Conservation (phyloP, 164 flowering plant species). For the Vitis riparia region DNA sequence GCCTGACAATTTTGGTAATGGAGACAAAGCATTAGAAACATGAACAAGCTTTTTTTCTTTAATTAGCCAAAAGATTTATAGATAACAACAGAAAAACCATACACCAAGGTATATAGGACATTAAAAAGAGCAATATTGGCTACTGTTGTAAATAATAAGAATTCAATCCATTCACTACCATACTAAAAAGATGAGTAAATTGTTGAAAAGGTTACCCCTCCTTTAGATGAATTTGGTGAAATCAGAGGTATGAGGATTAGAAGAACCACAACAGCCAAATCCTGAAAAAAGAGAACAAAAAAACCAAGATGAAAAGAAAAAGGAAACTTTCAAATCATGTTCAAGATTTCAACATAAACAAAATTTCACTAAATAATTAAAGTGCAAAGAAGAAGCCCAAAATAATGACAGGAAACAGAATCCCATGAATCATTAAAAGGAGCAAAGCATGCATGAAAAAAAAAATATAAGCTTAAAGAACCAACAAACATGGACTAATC, state of each 20-base stretch:
- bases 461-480: no score
- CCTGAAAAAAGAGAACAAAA: constrained; percentile 49
- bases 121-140: no score
- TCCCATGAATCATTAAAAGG: background rate
- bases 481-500: no score
- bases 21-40: no score
- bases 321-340: background rate
- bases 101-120: no score
- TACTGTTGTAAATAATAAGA: no score
- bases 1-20: no score
- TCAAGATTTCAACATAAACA: constrained; percentile 5
- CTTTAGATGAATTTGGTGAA: constrained; percentile 98
- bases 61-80: background rate
- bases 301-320: background rate
- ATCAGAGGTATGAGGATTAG: constrained; percentile 96
- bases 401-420: background rate
- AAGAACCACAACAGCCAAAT: constrained; percentile 98
- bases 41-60: no score
- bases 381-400: constrained; percentile 1
- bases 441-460: background rate
- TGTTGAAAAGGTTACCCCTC: constrained; percentile 73
- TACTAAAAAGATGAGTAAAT: background rate
- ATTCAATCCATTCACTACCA: background rate
- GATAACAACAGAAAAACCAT: background rate
- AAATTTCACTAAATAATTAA: background rate